These are phyloP conservation scores for Sclerotinia sclerotiorum DNA, from an alignment of 2,329 filamentous ascomycete genomes.

Conservation along the genomic window DNA sequence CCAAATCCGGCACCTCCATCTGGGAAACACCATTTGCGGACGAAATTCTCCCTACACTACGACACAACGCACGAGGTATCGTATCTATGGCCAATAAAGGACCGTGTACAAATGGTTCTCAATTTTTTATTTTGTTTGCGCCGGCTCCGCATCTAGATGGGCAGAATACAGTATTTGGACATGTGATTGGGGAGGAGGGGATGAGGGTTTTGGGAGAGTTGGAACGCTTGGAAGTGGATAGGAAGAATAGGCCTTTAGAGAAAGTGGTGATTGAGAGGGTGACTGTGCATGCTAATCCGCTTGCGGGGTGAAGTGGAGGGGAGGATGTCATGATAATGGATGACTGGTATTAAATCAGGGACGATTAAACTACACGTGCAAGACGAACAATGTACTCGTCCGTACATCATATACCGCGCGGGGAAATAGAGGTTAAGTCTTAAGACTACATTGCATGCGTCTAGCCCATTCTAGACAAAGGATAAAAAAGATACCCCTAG, in stretches of 20 bases:
- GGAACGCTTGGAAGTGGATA: constrained; percentile 71
- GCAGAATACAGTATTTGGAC: constrained; percentile 81
- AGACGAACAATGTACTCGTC: too few relatives aligned
- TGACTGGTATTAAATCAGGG: not conserved
- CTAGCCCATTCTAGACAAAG: not conserved
- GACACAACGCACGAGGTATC: constrained; percentile 67
- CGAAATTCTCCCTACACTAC: constrained; percentile 70
- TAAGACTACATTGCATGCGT: too few relatives aligned
- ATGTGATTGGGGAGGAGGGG: constrained; percentile 65
- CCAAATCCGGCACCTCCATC: constrained; percentile 70
- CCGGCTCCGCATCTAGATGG: constrained; percentile 79
- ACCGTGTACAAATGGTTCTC: constrained; percentile 69
- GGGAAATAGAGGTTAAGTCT: not conserved
- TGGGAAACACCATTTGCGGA: constrained; percentile 75
- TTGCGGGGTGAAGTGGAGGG: not conserved
- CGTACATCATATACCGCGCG: not conserved
- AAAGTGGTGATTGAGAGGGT: constrained; percentile 65
- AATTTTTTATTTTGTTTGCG: constrained; percentile 80
- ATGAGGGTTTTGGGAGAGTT: constrained; percentile 67
- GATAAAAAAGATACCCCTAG: not conserved
- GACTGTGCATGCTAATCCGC: constrained; percentile 59
- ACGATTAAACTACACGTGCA: too few relatives aligned
- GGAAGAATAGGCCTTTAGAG: constrained; percentile 72
- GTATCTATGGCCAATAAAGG: constrained; percentile 80
- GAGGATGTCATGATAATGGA: too few relatives aligned